phyloP scores from a whole-genome alignment of 805 yeast genomes.

The Starmerella etchellsii region DNA sequence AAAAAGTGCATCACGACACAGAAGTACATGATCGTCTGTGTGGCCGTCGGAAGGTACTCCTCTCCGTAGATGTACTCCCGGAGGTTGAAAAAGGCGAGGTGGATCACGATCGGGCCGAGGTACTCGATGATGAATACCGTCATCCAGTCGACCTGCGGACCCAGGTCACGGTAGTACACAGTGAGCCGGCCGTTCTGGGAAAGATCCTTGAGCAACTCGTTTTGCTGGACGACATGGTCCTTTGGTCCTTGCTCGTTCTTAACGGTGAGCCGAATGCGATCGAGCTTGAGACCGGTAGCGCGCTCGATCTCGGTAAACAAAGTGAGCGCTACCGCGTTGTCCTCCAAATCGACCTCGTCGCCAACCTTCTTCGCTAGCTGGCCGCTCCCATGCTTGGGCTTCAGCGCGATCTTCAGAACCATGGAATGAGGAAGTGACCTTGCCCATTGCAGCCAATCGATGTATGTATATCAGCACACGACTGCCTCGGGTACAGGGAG shows the following conservation, averaged over 20 bases:
- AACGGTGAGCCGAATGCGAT: conserved; percentile 46
- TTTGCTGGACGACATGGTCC: conserved; percentile 34
- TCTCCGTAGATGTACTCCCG: conserved; percentile 29
- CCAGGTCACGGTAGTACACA: conserved; percentile 71
- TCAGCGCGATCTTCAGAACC: conserved; percentile 9
- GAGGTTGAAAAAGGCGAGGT: conserved; percentile 41
- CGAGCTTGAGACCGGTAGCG: conserved; percentile 32
- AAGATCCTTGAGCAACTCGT: conserved; percentile 36
- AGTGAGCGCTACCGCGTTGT: conserved; percentile 4
- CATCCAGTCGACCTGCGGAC: conserved; percentile 87
- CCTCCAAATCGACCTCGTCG: conserved; percentile 6
- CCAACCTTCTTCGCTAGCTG: conserved; percentile 6
- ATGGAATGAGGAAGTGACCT: not conserved
- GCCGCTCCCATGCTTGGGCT: conserved; percentile 13
- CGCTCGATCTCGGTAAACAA: conserved; percentile 7
- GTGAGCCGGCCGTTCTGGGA: conserved; percentile 32
- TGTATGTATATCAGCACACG: not conserved
- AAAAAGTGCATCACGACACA: conserved; percentile 61
- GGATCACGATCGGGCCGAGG: conserved; percentile 76
- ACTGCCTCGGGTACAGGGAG: too few relatives aligned
- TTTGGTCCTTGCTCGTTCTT: conserved; percentile 12
- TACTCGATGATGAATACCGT: conserved; percentile 83
- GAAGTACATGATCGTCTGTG: conserved; percentile 42
- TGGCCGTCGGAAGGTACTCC: conserved; percentile 32
- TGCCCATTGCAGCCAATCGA: not conserved